Base-by-base conservation (phyloP, 805 yeast species). In the Lipomyces starkeyi region DNA sequence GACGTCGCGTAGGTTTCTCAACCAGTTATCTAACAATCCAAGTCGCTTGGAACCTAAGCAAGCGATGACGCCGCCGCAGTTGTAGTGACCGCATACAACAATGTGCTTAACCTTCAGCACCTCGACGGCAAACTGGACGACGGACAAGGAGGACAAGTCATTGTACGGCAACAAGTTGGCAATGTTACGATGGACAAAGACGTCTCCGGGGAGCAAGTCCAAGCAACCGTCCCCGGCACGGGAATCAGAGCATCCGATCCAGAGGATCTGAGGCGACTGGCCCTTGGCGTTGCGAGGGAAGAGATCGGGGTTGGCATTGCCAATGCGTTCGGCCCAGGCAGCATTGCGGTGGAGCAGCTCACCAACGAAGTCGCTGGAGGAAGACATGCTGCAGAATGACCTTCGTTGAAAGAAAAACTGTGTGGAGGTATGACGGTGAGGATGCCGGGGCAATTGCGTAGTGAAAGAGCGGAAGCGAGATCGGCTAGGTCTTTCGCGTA, bases 171-270 rank as follows among this genome's bases (percentile, higher is more conserved):
- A 84, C 62, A 93, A 83, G 78, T 93, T 93, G 60, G 97, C 97
- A 68, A 93, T 91, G 74, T 92, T 92, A 76, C 97, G 86, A 76
- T 91, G 91, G 2, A 93, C 90, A 80, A 93, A 93, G 6, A 92
- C 86, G 78, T 93, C 97, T 62, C 98, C 98, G 0, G 97, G 97
- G 29, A 87, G 81, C n/a, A 92, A 87, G 61, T 85, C 88, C 32
- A 92, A 83, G 64, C 91, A 87, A 56, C 84, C 83, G 76, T 93
- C 98, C 71, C 93, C 90, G 66, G 91, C 89, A 74, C 98, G 87
- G 2, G 97, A 91, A 78, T 93, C 98, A 2, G 96, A 88, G 77
- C 98, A 93, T 2, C 97, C 97, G 68, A 93, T 89, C 93, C 97
- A 93, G 60, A 94, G 80, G 3, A 97, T 91, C 79, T 91, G 95